A percentile compares a stretch with the other conserved stretches of the same genome.
Evolutionary conservation across 2,329 filamentous ascomycete species (phyloP).

Genomic region (Thielaviopsis populi): DNA sequence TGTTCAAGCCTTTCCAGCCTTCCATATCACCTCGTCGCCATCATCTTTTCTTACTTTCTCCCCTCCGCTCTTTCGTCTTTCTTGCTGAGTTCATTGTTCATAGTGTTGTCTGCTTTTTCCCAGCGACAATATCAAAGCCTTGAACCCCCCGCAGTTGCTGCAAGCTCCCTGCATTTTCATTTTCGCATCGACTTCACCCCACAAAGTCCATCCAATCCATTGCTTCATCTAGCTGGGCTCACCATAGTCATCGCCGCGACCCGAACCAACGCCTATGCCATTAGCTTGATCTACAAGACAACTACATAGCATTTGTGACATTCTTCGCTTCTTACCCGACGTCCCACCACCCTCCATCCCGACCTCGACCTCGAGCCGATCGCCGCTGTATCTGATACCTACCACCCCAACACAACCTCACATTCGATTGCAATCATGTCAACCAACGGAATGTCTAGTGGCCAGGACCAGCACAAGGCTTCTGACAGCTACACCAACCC

Average conservation of each 20-base stretch:
- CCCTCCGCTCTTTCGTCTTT: background rate
- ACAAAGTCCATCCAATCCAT: conserved; percentile 4
- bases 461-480: conserved; percentile 28
- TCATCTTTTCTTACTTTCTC: conserved; percentile 4
- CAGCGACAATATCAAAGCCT: conserved; percentile 1
- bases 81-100: background rate
- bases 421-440: conserved; percentile 29
- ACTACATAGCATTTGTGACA: background rate
- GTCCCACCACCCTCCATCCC: background rate
- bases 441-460: conserved; percentile 40
- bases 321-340: background rate
- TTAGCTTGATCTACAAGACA: background rate
- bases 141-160: conserved; percentile 15
- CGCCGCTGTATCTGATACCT: background rate
- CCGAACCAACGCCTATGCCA: conserved; percentile 1
- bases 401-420: conserved; percentile 1
- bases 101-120: background rate
- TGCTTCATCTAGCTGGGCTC: background rate
- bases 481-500: conserved; percentile 24
- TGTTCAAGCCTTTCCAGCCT: background rate
- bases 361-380: conserved; percentile 4
- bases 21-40: conserved; percentile 5
- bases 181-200: background rate
- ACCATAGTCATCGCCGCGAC: background rate
- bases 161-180: conserved; percentile 13